These are phyloP conservation scores for Litchi chinensis DNA, from an alignment of 345 rosid species.

Conservation along the genomic window DNA sequence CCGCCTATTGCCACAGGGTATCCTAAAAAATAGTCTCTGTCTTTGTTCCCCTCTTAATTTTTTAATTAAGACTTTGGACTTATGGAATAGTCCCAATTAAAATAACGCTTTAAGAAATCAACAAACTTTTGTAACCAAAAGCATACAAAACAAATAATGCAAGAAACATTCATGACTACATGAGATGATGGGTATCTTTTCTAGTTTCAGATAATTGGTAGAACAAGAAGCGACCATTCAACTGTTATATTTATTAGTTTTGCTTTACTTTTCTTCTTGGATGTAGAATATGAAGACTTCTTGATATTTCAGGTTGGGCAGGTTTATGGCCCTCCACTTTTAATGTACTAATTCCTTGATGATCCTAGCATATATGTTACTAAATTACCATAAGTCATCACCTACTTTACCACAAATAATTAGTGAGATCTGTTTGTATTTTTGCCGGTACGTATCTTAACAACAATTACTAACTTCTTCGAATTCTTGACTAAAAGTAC, in stretches of 20 bases:
- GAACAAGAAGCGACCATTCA: too few species aligned
- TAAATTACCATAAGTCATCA: too few species aligned
- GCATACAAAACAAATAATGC: not conserved
- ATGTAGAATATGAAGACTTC: too few species aligned
- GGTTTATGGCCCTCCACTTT: too few species aligned
- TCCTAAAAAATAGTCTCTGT: conserved; percentile 10
- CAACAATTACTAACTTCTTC: too few species aligned
- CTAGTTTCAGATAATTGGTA: not conserved
- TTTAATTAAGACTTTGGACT: not conserved
- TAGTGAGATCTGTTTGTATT: too few species aligned
- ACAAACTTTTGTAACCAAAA: not conserved
- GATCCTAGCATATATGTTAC: too few species aligned
- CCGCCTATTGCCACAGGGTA: not conserved
- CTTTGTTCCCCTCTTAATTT: not conserved
- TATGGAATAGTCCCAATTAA: not conserved
- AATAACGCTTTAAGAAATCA: not conserved
- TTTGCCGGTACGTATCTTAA: too few species aligned
- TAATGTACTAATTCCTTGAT: not conserved
- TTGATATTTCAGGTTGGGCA: too few species aligned
- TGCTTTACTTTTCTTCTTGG: not conserved
- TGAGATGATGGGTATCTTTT: not conserved
- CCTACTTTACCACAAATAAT: too few species aligned
- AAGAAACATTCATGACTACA: not conserved
- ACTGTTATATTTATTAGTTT: too few species aligned
- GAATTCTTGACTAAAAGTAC: too few species aligned